Percentiles rank a stretch among this genome's conserved stretches.
Conservation (phyloP, 495 filamentous ascomycete genomes). For the Xanthoparmelia taractica region DNA sequence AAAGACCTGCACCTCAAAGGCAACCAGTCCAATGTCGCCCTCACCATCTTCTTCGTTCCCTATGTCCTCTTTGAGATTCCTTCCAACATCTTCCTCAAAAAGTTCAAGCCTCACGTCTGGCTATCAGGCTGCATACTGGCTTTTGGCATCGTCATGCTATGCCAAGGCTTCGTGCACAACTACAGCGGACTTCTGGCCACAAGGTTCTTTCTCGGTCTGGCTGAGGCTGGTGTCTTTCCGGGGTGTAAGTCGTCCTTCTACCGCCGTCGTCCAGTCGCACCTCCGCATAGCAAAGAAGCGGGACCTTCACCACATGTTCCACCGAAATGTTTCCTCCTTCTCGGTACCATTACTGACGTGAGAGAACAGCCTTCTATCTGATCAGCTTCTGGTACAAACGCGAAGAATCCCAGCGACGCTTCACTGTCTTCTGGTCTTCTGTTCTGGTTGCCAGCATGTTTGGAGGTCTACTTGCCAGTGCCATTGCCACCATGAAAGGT, state of each 20-base stretch:
- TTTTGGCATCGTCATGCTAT: slow-evolving; percentile 33
- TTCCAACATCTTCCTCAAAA: slow-evolving; percentile 78
- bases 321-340: neutral
- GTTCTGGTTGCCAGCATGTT: slow-evolving; percentile 30
- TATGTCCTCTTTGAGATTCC: slow-evolving; percentile 85
- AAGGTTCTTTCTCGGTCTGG: slow-evolving; percentile 54
- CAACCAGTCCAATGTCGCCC: slow-evolving; percentile 58
- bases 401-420: slow-evolving; percentile 32
- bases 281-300: neutral
- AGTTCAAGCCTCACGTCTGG: slow-evolving; percentile 75
- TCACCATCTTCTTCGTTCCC: slow-evolving; percentile 81
- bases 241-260: slow-evolving; percentile 17
- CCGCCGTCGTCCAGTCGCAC: neutral
- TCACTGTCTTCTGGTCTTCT: slow-evolving; percentile 32
- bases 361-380: slow-evolving; percentile 26
- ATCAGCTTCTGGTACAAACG: slow-evolving; percentile 32
- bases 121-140: slow-evolving; percentile 27
- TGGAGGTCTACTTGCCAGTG: slow-evolving; percentile 33
- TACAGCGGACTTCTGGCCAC: slow-evolving; percentile 58
- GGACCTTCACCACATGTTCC: neutral
- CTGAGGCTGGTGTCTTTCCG: slow-evolving; percentile 32
- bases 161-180: slow-evolving; percentile 35
- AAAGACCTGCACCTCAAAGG: slow-evolving; percentile 38
- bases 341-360: neutral
- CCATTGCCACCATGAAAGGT: slow-evolving; percentile 51